Evolutionary conservation across 169 alveolate genomes (phyloP).

Genomic region (Plasmodium gonderi): DNA sequence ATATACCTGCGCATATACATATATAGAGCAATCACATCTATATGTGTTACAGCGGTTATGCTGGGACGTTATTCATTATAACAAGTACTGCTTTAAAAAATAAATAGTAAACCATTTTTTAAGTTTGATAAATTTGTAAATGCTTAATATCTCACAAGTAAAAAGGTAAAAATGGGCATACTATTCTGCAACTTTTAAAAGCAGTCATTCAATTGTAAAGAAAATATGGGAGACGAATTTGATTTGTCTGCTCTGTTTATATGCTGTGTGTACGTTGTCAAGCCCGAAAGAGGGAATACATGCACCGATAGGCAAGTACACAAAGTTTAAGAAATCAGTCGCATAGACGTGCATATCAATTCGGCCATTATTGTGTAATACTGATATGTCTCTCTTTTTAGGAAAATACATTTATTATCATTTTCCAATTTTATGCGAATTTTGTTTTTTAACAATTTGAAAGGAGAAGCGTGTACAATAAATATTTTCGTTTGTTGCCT

Average conservation of each 20-base stretch:
- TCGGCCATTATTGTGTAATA: not conserved
- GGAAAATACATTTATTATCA: not conserved
- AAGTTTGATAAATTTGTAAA: not conserved
- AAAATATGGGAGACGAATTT: not conserved
- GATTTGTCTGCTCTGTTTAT: not conserved
- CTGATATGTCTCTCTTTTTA: not conserved
- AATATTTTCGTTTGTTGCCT: not conserved
- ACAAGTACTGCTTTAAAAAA: not conserved
- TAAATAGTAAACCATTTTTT: not conserved
- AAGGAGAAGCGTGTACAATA: not conserved
- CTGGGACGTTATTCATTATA: not conserved
- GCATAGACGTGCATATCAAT: not conserved
- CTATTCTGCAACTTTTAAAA: not conserved
- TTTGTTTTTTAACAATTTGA: not conserved
- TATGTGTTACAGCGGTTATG: too few relatives aligned
- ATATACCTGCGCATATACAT: not conserved
- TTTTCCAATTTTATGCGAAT: not conserved
- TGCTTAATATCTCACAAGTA: not conserved
- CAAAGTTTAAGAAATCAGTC: too few relatives aligned
- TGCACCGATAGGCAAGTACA: not conserved
- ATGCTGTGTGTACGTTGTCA: too few relatives aligned
- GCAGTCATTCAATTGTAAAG: not conserved
- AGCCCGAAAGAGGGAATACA: too few relatives aligned
- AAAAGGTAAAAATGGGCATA: not conserved
- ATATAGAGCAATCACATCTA: too few relatives aligned